Conservation (phyloP, 176 grass and related monocot species). For the Eleusine indica region DNA sequence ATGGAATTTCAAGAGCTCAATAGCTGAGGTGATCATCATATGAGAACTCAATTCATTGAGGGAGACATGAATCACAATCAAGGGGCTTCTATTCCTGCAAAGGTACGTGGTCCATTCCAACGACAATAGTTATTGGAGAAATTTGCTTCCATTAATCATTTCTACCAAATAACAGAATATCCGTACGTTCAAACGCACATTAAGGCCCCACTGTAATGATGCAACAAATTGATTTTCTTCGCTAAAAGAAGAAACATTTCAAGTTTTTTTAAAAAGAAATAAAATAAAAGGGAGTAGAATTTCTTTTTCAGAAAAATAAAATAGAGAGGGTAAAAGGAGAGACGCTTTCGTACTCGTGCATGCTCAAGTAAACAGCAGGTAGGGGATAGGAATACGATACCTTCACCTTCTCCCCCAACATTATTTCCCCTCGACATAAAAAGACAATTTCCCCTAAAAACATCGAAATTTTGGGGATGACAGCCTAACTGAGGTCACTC, state of each 20-base stretch:
- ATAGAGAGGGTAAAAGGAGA: neutral
- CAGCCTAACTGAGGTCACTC: conserved; percentile 18
- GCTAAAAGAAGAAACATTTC: neutral
- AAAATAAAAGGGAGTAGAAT: neutral
- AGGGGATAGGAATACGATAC: neutral
- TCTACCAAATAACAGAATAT: neutral
- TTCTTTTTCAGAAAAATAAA: neutral
- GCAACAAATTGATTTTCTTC: neutral
- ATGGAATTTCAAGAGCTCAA: neutral
- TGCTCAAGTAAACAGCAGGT: neutral
- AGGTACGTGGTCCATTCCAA: neutral
- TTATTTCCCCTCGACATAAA: neutral
- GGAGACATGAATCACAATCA: too few species aligned
- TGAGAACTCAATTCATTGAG: too few species aligned
- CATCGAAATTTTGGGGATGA: conserved; percentile 7
- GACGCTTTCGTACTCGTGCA: conserved; percentile 16
- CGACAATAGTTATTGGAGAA: neutral
- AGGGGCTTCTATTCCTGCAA: neutral
- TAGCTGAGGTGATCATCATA: too few species aligned
- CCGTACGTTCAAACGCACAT: neutral
- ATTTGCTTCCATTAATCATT: neutral
- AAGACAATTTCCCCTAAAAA: too few species aligned
- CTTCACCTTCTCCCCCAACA: neutral
- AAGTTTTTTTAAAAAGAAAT: neutral
- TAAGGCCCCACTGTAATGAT: neutral